A percentile compares a stretch with the other conserved stretches of the same genome.
Evolutionary conservation across 2,329 filamentous ascomycete species (phyloP).

Genomic region (Cladosporium sp.): DNA sequence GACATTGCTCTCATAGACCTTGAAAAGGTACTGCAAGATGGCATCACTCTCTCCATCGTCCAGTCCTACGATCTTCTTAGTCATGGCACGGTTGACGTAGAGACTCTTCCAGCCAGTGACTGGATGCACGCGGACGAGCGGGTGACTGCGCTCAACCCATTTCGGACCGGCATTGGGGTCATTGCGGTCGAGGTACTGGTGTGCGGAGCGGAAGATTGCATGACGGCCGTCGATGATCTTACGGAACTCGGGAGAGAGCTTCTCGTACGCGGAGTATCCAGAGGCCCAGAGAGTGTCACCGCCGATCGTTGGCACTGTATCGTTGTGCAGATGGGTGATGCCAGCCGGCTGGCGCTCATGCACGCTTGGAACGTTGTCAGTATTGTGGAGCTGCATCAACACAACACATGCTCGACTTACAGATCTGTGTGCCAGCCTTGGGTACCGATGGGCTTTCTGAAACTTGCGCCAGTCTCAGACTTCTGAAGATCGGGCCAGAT

Average conservation of each 20-base stretch:
- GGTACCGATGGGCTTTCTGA: slow-evolving; percentile 63
- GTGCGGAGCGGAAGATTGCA: slow-evolving; percentile 62
- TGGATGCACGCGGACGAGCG: slow-evolving; percentile 65
- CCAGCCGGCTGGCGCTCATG: slow-evolving; percentile 67
- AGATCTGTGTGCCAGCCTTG: slow-evolving; percentile 56
- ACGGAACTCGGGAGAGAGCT: slow-evolving; percentile 65
- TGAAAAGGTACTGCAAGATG: slow-evolving; percentile 61
- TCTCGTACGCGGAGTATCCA: slow-evolving; percentile 68
- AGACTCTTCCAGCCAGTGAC: slow-evolving; percentile 70
- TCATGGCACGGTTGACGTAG: slow-evolving; percentile 68
- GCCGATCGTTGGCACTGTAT: slow-evolving; percentile 56
- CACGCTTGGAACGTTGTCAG: slow-evolving; percentile 48
- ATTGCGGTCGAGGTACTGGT: slow-evolving; percentile 62
- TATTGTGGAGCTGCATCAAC: neutral
- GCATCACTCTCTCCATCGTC: slow-evolving; percentile 65
- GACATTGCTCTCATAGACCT: slow-evolving; percentile 63
- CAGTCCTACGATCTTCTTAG: slow-evolving; percentile 61
- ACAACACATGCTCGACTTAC: slow-evolving; percentile 20
- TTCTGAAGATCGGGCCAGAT: slow-evolving; percentile 67
- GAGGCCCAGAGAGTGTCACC: slow-evolving; percentile 70
- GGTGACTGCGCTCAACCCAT: slow-evolving; percentile 62
- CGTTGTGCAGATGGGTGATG: slow-evolving; percentile 30
- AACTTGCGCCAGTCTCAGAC: slow-evolving; percentile 56
- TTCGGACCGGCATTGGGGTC: slow-evolving; percentile 58
- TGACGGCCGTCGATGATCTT: slow-evolving; percentile 63